phyloP scores from a whole-genome alignment of 202 grass and related monocot species.

The Saccharum hybrid region DNA sequence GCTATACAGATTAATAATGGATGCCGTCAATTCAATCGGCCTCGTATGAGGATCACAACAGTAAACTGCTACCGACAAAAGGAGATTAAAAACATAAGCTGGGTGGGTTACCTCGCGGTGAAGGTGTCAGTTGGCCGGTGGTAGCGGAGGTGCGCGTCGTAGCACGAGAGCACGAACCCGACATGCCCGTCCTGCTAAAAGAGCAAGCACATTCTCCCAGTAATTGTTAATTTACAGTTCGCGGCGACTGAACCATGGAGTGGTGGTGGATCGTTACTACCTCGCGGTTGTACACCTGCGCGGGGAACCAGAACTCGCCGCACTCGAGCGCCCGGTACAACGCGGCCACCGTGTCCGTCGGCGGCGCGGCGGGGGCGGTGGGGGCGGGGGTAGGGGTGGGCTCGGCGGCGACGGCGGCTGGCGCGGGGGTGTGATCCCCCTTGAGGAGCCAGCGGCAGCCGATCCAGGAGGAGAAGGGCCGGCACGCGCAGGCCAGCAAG shows the following conservation, averaged over 20 bases:
- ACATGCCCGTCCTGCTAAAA: conserved; percentile 77
- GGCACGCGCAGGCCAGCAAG: conserved; percentile 55
- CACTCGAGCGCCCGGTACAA: conserved; percentile 77
- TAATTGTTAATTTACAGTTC: not conserved
- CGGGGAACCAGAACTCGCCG: conserved; percentile 82
- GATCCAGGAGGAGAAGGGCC: conserved; percentile 73
- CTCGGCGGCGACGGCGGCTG: conserved; percentile 21
- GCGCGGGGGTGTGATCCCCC: not conserved
- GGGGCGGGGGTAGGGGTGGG: not conserved
- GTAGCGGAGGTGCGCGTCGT: conserved; percentile 87
- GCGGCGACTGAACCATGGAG: not conserved
- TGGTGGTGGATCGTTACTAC: conserved; percentile 32
- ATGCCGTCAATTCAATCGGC: not conserved
- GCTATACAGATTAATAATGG: not conserved
- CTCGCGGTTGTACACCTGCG: conserved; percentile 97
- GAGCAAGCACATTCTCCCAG: conserved; percentile 5
- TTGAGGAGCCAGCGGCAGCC: conserved; percentile 53
- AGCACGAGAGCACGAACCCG: conserved; percentile 87
- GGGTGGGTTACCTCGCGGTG: conserved; percentile 63
- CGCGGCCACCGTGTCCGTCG: conserved; percentile 45
- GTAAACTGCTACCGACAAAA: not conserved
- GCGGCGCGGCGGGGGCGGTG: not conserved
- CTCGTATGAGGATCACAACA: not conserved
- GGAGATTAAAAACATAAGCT: not conserved
- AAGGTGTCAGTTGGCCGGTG: conserved; percentile 74